phyloP scores from a whole-genome alignment of 805 yeast species.

The Maudiozyma saulgeensis region DNA sequence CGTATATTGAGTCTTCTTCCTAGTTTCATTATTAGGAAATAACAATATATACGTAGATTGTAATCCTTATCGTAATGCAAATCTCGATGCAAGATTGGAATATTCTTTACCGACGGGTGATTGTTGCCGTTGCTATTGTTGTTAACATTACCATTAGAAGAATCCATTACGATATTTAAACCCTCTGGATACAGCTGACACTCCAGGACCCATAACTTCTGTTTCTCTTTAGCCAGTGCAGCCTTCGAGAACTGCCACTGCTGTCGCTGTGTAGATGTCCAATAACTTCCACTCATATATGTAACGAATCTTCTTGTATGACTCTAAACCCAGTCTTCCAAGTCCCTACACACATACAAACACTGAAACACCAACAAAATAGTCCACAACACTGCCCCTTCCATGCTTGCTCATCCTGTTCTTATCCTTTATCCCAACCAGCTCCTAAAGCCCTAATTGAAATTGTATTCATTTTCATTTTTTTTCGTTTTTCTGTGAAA shows the following conservation, averaged over 20 bases:
- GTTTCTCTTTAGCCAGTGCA: slow-evolving; percentile 39
- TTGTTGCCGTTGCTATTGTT: slow-evolving; percentile 4
- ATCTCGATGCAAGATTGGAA: slow-evolving; percentile 33
- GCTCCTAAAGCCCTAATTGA: too few relatives aligned
- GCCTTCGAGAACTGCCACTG: slow-evolving; percentile 76
- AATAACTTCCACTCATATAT: slow-evolving; percentile 68
- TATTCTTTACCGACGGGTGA: slow-evolving; percentile 30
- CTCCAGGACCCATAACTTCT: slow-evolving; percentile 32
- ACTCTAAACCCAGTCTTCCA: too few relatives aligned
- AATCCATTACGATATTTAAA: slow-evolving; percentile 27
- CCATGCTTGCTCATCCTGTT: too few relatives aligned
- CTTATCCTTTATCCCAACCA: too few relatives aligned
- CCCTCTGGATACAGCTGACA: slow-evolving; percentile 29
- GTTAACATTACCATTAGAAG: neutral
- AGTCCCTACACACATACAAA: too few relatives aligned
- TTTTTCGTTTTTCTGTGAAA: too few relatives aligned
- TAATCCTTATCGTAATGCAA: slow-evolving; percentile 39
- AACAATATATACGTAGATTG: slow-evolving; percentile 69
- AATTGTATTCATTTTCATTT: too few relatives aligned
- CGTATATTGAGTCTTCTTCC: slow-evolving; percentile 72
- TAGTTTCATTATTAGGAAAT: slow-evolving; percentile 59
- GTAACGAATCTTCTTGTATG: too few relatives aligned
- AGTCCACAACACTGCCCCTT: too few relatives aligned
- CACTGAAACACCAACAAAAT: too few relatives aligned
- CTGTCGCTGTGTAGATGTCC: slow-evolving; percentile 74